These are phyloP conservation scores for Cystofilobasidium capitatum DNA, from an alignment of 768 basidiomycete genomes.

Conservation along the genomic window DNA sequence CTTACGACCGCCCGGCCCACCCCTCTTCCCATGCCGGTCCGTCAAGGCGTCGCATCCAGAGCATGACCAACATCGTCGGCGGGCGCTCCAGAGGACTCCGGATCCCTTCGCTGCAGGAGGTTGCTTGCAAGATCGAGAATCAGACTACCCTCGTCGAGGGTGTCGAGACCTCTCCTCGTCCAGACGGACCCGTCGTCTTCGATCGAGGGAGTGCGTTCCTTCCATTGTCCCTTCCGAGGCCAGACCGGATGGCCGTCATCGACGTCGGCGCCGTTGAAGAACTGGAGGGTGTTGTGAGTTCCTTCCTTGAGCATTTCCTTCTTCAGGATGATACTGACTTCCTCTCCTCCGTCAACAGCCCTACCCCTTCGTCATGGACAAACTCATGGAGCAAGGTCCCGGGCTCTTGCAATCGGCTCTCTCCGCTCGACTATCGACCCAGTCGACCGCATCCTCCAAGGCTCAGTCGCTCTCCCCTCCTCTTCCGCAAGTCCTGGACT, in stretches of 20 bases:
- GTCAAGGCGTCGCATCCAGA: too few species aligned
- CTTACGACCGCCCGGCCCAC: too few species aligned
- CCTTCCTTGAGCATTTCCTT: background rate
- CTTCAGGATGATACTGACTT: too few species aligned
- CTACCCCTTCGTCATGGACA: conserved; percentile 14
- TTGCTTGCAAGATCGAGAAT: background rate
- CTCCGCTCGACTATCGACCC: background rate
- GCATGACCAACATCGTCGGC: too few species aligned
- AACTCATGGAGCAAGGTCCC: conserved; percentile 13
- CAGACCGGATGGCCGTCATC: conserved; percentile 12
- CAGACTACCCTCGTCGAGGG: background rate
- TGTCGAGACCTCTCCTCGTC: background rate
- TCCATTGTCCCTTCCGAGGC: conserved; percentile 19
- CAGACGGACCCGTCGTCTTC: conserved; percentile 6
- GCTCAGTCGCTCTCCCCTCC: conserved; percentile 7
- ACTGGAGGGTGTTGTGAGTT: conserved; percentile 19
- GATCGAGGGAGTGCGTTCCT: conserved; percentile 6
- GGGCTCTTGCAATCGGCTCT: conserved; percentile 12
- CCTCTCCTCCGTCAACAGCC: conserved; percentile 10
- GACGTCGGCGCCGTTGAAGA: conserved; percentile 12
- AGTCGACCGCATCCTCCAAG: background rate
- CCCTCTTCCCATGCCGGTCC: too few species aligned
- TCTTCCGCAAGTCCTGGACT: conserved; percentile 3
- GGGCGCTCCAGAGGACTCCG: too few species aligned
- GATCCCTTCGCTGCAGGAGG: background rate